A percentile compares a stretch with the other conserved stretches of the same genome.
phyloP scores from a whole-genome alignment of 495 filamentous ascomycete genomes.

The Podospora australis region DNA sequence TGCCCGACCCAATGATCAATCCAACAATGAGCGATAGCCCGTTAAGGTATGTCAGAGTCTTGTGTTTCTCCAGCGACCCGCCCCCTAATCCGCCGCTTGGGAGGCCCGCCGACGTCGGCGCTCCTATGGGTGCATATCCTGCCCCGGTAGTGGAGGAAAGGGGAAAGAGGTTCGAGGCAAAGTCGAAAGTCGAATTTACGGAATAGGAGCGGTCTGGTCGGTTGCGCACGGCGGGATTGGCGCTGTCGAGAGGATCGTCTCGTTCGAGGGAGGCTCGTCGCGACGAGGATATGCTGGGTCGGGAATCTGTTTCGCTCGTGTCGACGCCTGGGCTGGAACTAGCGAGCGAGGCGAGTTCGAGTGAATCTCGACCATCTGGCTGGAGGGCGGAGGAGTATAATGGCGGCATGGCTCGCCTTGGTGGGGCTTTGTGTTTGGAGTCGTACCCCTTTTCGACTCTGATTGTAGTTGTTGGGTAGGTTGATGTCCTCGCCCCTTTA shows the following conservation, averaged over 20 bases:
- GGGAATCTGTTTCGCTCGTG: slow-evolving; percentile 60
- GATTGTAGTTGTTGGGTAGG: neutral
- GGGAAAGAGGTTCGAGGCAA: slow-evolving; percentile 83
- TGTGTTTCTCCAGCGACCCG: slow-evolving; percentile 82
- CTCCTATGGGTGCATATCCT: slow-evolving; percentile 74
- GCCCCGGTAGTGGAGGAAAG: slow-evolving; percentile 76
- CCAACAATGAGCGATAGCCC: slow-evolving; percentile 86
- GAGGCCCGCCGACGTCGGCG: slow-evolving; percentile 52
- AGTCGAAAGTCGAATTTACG: slow-evolving; percentile 89
- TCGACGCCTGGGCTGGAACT: slow-evolving; percentile 64
- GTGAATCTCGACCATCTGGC: slow-evolving; percentile 68
- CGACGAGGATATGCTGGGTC: slow-evolving; percentile 81
- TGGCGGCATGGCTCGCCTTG: slow-evolving; percentile 32
- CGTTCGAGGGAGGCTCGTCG: slow-evolving; percentile 83
- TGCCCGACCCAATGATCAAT: slow-evolving; percentile 93
- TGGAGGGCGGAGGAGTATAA: slow-evolving; percentile 43
- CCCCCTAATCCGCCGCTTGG: slow-evolving; percentile 37
- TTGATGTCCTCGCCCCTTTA: neutral
- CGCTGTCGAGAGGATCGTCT: slow-evolving; percentile 67
- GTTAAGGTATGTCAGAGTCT: slow-evolving; percentile 90
- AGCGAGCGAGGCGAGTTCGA: slow-evolving; percentile 92
- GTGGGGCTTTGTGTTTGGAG: too few relatives aligned
- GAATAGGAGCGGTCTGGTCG: slow-evolving; percentile 66
- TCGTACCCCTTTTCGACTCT: too few relatives aligned
- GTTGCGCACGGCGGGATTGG: slow-evolving; percentile 42